Conservation (phyloP, 2,329 filamentous ascomycete species). For the Curvularia spicifera region DNA sequence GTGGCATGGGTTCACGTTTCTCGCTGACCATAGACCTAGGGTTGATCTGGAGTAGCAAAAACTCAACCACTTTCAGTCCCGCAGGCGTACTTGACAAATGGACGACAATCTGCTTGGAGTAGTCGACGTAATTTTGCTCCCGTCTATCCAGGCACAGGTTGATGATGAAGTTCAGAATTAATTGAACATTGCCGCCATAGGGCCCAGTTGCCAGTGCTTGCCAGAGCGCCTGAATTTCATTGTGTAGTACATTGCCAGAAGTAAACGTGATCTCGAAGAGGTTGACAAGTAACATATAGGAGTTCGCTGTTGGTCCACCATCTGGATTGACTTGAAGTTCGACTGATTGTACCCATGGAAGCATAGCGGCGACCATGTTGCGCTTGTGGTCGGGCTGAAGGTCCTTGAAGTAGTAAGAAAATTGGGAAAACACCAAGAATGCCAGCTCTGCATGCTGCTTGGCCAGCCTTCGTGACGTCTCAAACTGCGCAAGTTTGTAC, state of each 20-base stretch:
- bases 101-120: constrained; percentile 97
- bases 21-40: constrained; percentile 98
- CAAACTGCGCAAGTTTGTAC: constrained; percentile 96
- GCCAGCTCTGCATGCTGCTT: constrained; percentile 88
- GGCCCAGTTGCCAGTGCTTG: constrained; percentile 93
- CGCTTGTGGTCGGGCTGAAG: constrained; percentile 82
- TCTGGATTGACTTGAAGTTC: constrained; percentile 91
- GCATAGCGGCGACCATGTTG: constrained; percentile 90
- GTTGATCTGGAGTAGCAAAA: constrained; percentile 86
- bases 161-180: constrained; percentile 97
- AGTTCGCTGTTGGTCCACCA: constrained; percentile 86
- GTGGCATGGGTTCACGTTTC: constrained; percentile 61
- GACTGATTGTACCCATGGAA: constrained; percentile 95
- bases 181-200: constrained; percentile 88
- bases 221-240: constrained; percentile 97
- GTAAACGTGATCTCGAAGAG: constrained; percentile 96
- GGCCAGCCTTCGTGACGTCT: constrained; percentile 88
- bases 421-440: constrained; percentile 95
- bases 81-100: constrained; percentile 87
- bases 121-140: constrained; percentile 98
- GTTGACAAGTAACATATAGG: constrained; percentile 94
- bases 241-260: constrained; percentile 84
- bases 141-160: constrained; percentile 88
- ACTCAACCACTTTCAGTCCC: constrained; percentile 91
- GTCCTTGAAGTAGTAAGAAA: constrained; percentile 90